Conservation (phyloP, 305 asterid genomes). For the Solanum aculeatissimum region DNA sequence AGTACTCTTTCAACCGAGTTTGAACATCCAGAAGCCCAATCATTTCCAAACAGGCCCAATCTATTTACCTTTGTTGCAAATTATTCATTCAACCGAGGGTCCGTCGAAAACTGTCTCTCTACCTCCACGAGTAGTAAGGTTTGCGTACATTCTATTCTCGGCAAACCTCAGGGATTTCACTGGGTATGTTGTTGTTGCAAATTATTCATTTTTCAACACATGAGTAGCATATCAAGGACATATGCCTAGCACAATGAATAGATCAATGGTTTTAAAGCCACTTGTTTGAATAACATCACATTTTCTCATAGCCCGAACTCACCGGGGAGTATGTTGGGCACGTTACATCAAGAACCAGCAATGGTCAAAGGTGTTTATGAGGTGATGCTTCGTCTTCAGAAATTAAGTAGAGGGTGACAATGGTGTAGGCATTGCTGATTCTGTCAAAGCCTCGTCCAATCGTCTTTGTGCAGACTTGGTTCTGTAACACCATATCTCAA, state of each 20-base stretch:
- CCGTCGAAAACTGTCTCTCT: too few species aligned
- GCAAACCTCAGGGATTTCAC: too few species aligned
- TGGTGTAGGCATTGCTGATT: constrained; percentile 19
- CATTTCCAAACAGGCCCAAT: neutral
- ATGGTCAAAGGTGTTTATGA: neutral
- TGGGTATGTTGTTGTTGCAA: neutral
- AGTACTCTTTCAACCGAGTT: neutral
- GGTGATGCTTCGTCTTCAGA: neutral
- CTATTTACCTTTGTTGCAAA: neutral
- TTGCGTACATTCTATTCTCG: too few species aligned
- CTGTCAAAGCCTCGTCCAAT: constrained; percentile 33
- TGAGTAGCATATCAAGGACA: neutral
- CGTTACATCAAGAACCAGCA: neutral
- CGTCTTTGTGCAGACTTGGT: constrained; percentile 69
- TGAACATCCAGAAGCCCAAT: neutral
- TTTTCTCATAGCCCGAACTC: neutral
- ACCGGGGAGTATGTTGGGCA: neutral
- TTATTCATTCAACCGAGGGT: neutral
- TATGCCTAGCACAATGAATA: neutral
- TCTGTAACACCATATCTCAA: constrained; percentile 81
- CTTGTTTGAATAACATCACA: neutral
- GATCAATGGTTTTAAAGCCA: neutral
- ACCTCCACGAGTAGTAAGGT: too few species aligned
- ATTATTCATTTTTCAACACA: neutral
- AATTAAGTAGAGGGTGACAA: constrained; percentile 24